phyloP scores from a whole-genome alignment of 192 early-diverging fungal species.

The Coemansia sp. region DNA sequence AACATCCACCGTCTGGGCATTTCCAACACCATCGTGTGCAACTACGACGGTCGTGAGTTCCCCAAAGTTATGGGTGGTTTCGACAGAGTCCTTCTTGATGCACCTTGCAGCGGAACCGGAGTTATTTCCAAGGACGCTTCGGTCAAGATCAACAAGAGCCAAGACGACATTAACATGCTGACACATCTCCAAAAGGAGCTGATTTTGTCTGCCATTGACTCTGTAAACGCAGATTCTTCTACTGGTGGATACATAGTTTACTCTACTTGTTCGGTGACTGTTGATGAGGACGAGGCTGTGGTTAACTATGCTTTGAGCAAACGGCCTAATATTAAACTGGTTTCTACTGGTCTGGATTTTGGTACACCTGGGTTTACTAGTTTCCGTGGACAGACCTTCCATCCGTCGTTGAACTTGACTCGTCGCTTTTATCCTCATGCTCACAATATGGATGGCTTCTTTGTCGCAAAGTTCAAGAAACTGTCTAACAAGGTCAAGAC shows the following conservation, averaged over 20 bases:
- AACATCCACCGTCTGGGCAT: slow-evolving; percentile 90
- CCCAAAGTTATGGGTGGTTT: slow-evolving; percentile 96
- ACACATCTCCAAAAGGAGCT: slow-evolving; percentile 95
- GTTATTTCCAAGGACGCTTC: slow-evolving; percentile 98
- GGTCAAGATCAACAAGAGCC: slow-evolving; percentile 93
- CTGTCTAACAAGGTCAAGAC: slow-evolving; percentile 73
- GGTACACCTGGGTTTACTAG: slow-evolving; percentile 88
- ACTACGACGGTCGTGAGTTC: slow-evolving; percentile 98
- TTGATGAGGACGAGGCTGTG: slow-evolving; percentile 97
- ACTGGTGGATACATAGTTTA: slow-evolving; percentile 98
- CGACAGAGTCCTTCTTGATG: slow-evolving; percentile 94
- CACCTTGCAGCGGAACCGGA: slow-evolving; percentile 98
- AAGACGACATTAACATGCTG: slow-evolving; percentile 89
- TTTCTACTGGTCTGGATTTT: slow-evolving; percentile 87
- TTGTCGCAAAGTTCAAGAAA: slow-evolving; percentile 97
- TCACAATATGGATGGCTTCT: slow-evolving; percentile 99
- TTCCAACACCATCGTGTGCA: slow-evolving; percentile 85
- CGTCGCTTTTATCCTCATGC: slow-evolving; percentile 95
- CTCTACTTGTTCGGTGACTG: slow-evolving; percentile 97
- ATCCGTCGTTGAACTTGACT: slow-evolving; percentile 76
- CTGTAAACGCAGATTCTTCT: slow-evolving; percentile 85
- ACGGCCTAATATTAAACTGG: slow-evolving; percentile 91
- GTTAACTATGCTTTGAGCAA: slow-evolving; percentile 94
- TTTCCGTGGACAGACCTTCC: slow-evolving; percentile 88
- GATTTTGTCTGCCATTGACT: slow-evolving; percentile 95